A percentile compares a stretch with the other conserved stretches of the same genome.
phyloP scores from a whole-genome alignment of 192 early-diverging fungal genomes.

The Coemansia sp. region DNA sequence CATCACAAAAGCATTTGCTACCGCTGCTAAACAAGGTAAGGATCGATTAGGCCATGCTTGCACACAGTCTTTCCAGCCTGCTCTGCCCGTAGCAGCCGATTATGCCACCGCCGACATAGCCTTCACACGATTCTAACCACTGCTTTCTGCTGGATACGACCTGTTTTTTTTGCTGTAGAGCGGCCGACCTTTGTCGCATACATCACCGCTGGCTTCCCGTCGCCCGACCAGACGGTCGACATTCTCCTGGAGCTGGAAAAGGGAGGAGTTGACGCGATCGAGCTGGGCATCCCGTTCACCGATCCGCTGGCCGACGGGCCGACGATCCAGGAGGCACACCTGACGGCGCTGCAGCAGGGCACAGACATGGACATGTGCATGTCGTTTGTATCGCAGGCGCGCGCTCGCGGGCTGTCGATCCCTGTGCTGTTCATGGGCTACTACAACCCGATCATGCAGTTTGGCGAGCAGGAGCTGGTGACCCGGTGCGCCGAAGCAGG shows the following conservation, averaged over 20 bases:
- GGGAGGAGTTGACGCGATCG: slow-evolving; percentile 94
- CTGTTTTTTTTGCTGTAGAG: slow-evolving; percentile 28
- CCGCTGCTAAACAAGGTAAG: slow-evolving; percentile 30
- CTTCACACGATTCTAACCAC: too few species aligned
- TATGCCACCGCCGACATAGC: too few species aligned
- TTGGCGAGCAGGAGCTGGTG: slow-evolving; percentile 88
- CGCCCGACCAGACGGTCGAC: slow-evolving; percentile 75
- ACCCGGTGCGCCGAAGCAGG: slow-evolving; percentile 80
- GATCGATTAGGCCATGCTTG: neutral
- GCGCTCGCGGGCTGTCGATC: slow-evolving; percentile 76
- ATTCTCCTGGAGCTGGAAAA: slow-evolving; percentile 82
- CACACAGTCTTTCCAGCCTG: too few species aligned
- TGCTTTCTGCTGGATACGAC: too few species aligned
- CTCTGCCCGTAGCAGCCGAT: too few species aligned
- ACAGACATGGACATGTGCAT: slow-evolving; percentile 82
- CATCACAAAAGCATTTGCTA: slow-evolving; percentile 42
- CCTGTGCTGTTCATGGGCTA: slow-evolving; percentile 99
- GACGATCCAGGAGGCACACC: slow-evolving; percentile 86
- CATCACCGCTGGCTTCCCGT: slow-evolving; percentile 90
- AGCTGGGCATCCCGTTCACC: slow-evolving; percentile 96
- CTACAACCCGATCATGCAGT: slow-evolving; percentile 95
- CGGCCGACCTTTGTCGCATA: slow-evolving; percentile 91
- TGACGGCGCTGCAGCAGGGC: slow-evolving; percentile 77
- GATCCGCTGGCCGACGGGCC: slow-evolving; percentile 98
- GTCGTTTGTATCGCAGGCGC: slow-evolving; percentile 75